Conservation (phyloP, 192 early-diverging fungal genomes). For the Coemansia sp. region DNA sequence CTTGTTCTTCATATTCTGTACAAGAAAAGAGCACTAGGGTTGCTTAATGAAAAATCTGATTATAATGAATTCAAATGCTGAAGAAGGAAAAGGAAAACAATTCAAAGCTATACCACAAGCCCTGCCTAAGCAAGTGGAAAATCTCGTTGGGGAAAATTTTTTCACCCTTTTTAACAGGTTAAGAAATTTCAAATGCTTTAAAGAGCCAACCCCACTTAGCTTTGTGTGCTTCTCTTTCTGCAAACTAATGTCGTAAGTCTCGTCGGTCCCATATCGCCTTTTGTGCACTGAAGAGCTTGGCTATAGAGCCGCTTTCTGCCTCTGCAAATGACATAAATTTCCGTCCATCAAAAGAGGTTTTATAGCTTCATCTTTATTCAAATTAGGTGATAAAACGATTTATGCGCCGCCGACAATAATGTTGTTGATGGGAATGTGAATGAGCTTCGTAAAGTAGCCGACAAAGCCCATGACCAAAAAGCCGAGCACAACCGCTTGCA, state of each 20-base stretch:
- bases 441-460: conserved; percentile 98
- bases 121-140: neutral
- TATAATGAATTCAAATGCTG: neutral
- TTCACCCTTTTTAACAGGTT: neutral
- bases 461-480: conserved; percentile 96
- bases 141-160: neutral
- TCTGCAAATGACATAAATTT: neutral
- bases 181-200: too few relatives aligned
- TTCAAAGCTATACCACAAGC: neutral
- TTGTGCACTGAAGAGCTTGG: too few relatives aligned
- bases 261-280: too few relatives aligned
- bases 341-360: neutral
- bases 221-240: too few relatives aligned
- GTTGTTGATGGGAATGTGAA: conserved; percentile 99
- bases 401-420: conserved; percentile 81
- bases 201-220: too few relatives aligned
- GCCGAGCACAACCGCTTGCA: conserved; percentile 90
- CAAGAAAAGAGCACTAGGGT: neutral
- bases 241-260: too few relatives aligned
- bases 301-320: too few relatives aligned
- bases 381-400: neutral
- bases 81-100: neutral
- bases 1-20: conserved; percentile 72
- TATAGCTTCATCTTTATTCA: neutral
- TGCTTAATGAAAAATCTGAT: neutral